These are phyloP conservation scores for Salix exigua DNA, from an alignment of 345 rosid species.

Conservation along the genomic window DNA sequence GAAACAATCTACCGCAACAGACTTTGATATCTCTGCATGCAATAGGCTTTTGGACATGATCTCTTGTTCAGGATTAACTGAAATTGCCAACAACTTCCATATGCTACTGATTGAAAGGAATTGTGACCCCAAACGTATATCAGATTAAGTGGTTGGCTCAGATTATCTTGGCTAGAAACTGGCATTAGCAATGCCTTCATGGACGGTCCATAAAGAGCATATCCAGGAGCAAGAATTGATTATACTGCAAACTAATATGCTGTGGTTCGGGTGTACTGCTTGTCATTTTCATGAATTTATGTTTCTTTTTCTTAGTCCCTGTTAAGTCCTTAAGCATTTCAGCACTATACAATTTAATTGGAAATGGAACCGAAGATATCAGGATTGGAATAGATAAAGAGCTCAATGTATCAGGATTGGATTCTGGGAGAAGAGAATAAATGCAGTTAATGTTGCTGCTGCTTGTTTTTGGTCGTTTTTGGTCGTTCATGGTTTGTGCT, in stretches of 20 bases:
- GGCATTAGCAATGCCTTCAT: neutral
- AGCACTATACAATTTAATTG: too few species aligned
- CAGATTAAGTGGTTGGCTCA: neutral
- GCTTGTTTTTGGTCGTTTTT: neutral
- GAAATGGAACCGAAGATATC: neutral
- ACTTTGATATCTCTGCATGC: slow-evolving; percentile 56
- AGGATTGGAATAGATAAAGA: neutral
- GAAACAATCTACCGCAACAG: slow-evolving; percentile 63
- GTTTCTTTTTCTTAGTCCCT: neutral
- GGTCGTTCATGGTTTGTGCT: neutral
- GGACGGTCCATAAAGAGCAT: too few species aligned
- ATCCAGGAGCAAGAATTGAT: neutral
- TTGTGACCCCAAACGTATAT: slow-evolving; percentile 9
- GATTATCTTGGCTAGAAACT: too few species aligned
- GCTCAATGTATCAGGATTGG: neutral
- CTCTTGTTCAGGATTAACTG: slow-evolving; percentile 45
- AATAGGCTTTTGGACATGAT: slow-evolving; percentile 53
- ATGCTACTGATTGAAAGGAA: slow-evolving; percentile 21
- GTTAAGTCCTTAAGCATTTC: neutral
- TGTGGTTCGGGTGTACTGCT: slow-evolving; percentile 3
- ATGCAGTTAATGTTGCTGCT: neutral
- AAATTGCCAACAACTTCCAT: slow-evolving; percentile 42
- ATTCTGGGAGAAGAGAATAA: slow-evolving; percentile 3
- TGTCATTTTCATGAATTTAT: neutral
- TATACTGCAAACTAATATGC: neutral